Conservation (phyloP, 1,139 yeast species). For the Maudiozyma humilis region DNA sequence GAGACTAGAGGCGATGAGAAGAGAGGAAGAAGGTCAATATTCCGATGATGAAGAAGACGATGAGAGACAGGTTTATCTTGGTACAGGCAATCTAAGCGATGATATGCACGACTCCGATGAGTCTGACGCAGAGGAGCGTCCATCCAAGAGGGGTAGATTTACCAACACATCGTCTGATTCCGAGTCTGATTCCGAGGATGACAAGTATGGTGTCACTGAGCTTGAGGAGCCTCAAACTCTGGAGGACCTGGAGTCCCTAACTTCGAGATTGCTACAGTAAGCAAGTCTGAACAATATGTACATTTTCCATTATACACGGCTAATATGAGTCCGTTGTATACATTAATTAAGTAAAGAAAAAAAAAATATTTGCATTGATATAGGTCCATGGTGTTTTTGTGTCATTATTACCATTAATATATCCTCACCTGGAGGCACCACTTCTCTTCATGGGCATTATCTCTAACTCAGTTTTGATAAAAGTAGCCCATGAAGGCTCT, state of each 20-base stretch:
- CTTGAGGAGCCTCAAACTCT: constrained; percentile 81
- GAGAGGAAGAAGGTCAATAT: constrained; percentile 37
- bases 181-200: constrained; percentile 24
- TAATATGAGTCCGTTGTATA: background rate
- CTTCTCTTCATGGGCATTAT: constrained; percentile 11
- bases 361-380: constrained; percentile 1
- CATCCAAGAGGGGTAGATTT: constrained; percentile 55
- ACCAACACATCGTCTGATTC: constrained; percentile 24
- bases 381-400: background rate
- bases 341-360: background rate
- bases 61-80: constrained; percentile 24
- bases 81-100: constrained; percentile 31
- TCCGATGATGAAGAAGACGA: constrained; percentile 31
- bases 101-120: constrained; percentile 36
- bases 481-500: constrained; percentile 25
- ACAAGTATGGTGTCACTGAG: constrained; percentile 43
- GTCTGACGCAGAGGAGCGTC: constrained; percentile 38
- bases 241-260: constrained; percentile 88
- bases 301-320: background rate
- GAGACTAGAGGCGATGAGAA: constrained; percentile 71
- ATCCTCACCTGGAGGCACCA: background rate
- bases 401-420: too few species aligned
- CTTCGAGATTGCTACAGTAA: constrained; percentile 49
- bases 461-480: constrained; percentile 20
- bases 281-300: background rate